Evolutionary conservation across 345 rosid species (phyloP).

Genomic region (Jatropha curcas): DNA sequence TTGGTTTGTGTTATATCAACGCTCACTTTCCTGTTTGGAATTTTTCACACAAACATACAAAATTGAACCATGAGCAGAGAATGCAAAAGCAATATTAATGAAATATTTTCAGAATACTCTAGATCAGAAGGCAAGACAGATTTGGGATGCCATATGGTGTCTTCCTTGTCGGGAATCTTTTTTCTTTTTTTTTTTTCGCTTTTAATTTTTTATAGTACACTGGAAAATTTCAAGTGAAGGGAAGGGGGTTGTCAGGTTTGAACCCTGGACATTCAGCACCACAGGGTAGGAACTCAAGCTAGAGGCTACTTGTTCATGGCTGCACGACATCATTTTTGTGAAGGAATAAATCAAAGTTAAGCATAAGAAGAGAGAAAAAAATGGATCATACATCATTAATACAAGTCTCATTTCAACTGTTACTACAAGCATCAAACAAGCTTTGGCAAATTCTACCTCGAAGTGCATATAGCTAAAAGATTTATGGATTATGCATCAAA

Average conservation of each 20-base stretch:
- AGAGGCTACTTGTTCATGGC: too few species aligned
- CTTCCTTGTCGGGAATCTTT: neutral
- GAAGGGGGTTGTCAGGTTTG: too few species aligned
- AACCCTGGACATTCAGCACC: too few species aligned
- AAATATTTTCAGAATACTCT: neutral
- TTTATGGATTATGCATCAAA: neutral
- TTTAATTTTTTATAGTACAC: too few species aligned
- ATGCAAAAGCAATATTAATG: neutral
- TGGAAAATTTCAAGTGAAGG: too few species aligned
- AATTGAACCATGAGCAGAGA: neutral
- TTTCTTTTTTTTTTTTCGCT: too few species aligned
- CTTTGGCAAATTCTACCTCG: neutral
- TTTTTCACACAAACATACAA: neutral
- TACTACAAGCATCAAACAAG: neutral
- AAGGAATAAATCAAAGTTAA: neutral
- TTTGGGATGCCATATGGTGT: neutral
- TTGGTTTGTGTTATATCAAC: neutral
- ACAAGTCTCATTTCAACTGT: neutral
- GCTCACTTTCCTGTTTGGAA: neutral
- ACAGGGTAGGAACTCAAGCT: too few species aligned
- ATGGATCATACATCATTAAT: neutral
- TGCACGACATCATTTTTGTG: neutral
- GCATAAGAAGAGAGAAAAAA: neutral
- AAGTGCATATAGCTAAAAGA: neutral
- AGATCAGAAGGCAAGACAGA: neutral